Evolutionary conservation across 148 eudicot species (phyloP).

Genomic region (Cornus suecica): DNA sequence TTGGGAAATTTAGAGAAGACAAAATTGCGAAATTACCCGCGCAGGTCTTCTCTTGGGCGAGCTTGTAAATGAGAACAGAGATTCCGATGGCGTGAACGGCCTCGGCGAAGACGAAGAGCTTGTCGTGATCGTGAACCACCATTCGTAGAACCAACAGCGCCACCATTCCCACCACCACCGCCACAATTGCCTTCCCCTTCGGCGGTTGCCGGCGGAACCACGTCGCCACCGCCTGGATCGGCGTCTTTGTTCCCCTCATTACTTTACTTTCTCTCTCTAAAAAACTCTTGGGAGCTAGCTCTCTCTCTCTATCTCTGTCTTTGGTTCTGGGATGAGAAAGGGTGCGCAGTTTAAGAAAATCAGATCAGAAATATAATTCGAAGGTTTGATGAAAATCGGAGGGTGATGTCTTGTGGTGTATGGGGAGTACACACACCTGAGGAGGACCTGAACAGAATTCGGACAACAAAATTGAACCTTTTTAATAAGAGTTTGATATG

Average conservation of each 20-base stretch:
- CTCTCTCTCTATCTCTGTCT: too few species aligned
- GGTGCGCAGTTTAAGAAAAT: background rate
- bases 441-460: background rate
- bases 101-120: constrained; percentile 61
- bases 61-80: constrained; percentile 51
- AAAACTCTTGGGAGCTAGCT: background rate
- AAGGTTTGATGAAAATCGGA: background rate
- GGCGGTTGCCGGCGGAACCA: constrained; percentile 65
- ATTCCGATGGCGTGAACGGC: constrained; percentile 68
- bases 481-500: too few species aligned
- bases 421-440: background rate
- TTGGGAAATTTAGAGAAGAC: background rate
- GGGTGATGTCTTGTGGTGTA: background rate
- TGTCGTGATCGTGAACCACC: constrained; percentile 59
- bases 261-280: constrained; percentile 9
- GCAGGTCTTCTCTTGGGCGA: constrained; percentile 56
- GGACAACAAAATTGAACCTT: too few species aligned
- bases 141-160: constrained; percentile 43
- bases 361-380: too few species aligned
- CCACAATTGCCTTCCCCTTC: constrained; percentile 47
- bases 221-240: constrained; percentile 37
- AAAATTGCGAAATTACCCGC: constrained; percentile 34
- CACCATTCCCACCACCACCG: constrained; percentile 31
- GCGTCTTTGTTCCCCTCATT: constrained; percentile 21
- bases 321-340: background rate